These are phyloP conservation scores for Alternaria arborescens DNA, from an alignment of 2,329 filamentous ascomycete genomes.

Conservation along the genomic window DNA sequence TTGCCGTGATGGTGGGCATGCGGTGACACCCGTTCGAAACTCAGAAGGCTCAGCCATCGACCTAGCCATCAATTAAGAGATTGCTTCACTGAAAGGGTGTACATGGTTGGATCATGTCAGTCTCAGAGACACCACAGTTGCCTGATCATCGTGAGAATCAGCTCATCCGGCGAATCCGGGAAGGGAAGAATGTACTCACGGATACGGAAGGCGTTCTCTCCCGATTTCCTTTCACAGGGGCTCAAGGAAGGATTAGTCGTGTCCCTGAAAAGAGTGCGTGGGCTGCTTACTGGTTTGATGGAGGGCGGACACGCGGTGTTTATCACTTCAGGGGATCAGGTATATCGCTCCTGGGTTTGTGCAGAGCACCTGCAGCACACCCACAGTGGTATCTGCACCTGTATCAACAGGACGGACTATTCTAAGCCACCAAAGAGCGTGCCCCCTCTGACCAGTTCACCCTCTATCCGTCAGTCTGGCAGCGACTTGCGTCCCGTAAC, in stretches of 20 bases:
- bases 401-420: constrained; percentile 12
- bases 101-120: background rate
- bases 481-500: constrained; percentile 12
- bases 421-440: constrained; percentile 4
- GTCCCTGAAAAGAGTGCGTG: background rate
- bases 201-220: background rate
- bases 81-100: background rate
- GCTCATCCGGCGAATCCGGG: background rate
- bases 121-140: background rate
- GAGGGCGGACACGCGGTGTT: constrained; percentile 3
- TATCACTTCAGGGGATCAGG: constrained; percentile 9
- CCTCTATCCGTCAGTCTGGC: constrained; percentile 5
- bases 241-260: background rate
- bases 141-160: background rate
- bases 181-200: background rate
- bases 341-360: constrained; percentile 5
- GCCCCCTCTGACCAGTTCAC: background rate
- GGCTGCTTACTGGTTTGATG: constrained; percentile 5
- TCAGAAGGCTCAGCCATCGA: background rate
- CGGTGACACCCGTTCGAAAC: constrained; percentile 3
- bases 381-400: constrained; percentile 12
- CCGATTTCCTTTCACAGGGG: background rate
- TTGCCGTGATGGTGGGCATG: background rate
- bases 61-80: background rate
- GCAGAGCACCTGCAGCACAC: constrained; percentile 14